Evolutionary conservation across 305 asterid species (phyloP).

Genomic region (Solanum aculeatissimum): DNA sequence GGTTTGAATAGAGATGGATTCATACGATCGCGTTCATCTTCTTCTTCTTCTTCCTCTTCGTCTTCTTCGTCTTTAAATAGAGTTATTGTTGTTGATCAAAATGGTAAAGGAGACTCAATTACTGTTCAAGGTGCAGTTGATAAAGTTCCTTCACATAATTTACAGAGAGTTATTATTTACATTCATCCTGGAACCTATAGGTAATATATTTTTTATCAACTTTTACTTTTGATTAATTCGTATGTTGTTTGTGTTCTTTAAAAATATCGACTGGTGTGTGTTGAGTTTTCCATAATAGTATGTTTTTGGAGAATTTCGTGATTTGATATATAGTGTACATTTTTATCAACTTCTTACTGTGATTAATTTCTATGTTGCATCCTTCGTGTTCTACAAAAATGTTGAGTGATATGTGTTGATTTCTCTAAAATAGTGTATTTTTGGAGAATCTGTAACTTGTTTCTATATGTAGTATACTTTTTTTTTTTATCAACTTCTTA

Average conservation of each 20-base stretch:
- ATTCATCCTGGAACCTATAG: conserved; percentile 72
- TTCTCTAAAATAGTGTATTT: too few relatives aligned
- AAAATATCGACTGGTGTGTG: too few relatives aligned
- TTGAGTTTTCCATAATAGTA: too few relatives aligned
- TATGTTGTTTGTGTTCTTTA: background rate
- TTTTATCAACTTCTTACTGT: too few relatives aligned
- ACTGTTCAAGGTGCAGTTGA: conserved; percentile 73
- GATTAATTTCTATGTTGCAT: too few relatives aligned
- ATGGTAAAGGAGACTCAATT: conserved; percentile 36
- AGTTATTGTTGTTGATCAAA: conserved; percentile 34
- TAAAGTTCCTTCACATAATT: conserved; percentile 48
- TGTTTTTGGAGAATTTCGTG: too few relatives aligned
- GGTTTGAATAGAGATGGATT: conserved; percentile 3
- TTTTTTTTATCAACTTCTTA: background rate
- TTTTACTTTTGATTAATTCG: background rate
- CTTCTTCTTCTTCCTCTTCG: background rate
- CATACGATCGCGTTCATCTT: background rate
- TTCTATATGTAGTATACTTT: background rate
- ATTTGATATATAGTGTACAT: too few relatives aligned
- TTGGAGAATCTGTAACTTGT: background rate
- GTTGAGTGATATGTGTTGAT: too few relatives aligned
- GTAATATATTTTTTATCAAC: conserved; percentile 6
- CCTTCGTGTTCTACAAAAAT: too few relatives aligned
- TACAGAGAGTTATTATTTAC: conserved; percentile 40
- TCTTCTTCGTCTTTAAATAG: background rate